phyloP scores from a whole-genome alignment of 441 rosid species.

The Euphorbia celastroides region DNA sequence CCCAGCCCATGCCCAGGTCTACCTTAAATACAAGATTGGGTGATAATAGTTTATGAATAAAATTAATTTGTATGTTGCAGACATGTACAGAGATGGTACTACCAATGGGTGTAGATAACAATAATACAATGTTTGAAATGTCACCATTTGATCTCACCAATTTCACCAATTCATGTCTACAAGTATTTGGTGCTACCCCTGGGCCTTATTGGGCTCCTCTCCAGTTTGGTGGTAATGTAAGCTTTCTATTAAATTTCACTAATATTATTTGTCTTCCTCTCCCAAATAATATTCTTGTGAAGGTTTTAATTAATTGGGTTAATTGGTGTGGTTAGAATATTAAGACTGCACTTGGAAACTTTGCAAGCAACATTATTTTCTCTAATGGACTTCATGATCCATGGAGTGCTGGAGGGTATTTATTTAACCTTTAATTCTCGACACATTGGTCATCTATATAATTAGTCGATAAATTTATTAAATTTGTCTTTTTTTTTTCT shows the following conservation, averaged over 20 bases:
- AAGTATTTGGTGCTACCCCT: conserved; percentile 13
- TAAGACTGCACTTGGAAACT: conserved; percentile 6
- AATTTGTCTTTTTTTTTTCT: neutral
- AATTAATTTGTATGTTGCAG: conserved; percentile 3
- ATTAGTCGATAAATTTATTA: neutral
- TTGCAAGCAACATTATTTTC: conserved; percentile 7
- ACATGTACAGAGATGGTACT: conserved; percentile 25
- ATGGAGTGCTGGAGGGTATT: conserved; percentile 11
- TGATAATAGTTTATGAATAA: too few relatives aligned
- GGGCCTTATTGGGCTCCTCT: conserved; percentile 28
- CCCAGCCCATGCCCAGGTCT: too few relatives aligned
- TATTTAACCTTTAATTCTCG: neutral
- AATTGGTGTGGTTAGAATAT: neutral
- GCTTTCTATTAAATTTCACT: neutral
- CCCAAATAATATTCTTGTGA: too few relatives aligned
- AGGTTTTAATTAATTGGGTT: neutral
- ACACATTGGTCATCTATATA: neutral
- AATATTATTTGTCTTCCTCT: too few relatives aligned
- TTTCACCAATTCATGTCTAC: conserved; percentile 10
- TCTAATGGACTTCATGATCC: conserved; percentile 9
- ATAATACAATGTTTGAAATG: conserved; percentile 24
- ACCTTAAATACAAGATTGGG: too few relatives aligned
- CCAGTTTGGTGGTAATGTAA: conserved; percentile 32
- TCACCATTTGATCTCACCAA: conserved; percentile 17
- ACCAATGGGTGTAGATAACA: conserved; percentile 14